Base-by-base conservation (phyloP, 129 eudicot genomes). In the Heracleum sosnowskyi region DNA sequence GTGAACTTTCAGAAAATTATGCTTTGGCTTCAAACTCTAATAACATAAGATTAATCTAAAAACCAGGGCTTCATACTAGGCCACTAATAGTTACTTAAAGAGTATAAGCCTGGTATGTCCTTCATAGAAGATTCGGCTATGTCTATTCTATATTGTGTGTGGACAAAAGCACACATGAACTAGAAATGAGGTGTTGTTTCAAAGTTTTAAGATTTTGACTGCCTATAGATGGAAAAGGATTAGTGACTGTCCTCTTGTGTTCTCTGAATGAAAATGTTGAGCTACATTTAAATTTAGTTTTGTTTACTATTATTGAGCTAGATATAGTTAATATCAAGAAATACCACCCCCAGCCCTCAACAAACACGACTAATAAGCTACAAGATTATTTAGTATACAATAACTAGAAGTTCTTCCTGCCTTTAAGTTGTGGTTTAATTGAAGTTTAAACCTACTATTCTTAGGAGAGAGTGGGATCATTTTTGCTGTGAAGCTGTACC, bases 401-500 rank as follows among this genome's bases (percentile, higher is more conserved):
- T 68, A 62, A 24, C 1, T 18, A 2, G 70, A 76, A 76, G 51
- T 81, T 46, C n/a, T 64, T 35, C 4, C 24, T 75, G 29, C 29
- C 71, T 49, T 57, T 46, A 11, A 10, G 41, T 31, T 31, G 46
- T 80, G 26, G 77, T 29, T 63, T 63, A 63, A 10, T 63, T 29
- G 44, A 79, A 53, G 49, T 78, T 37, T 77, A 33, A 69, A 71
- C 68, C 37, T 73, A 78, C 75, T 80, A 11, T 81, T 16, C 45
- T 84, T 28, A 96, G 99, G 93, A 81, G 93, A 96, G 86, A 96
- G 99, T 79, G 97, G 97, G 49, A 85, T 89, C 76, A 92, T 96
- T 18, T 86, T 77, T 86, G 99, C 88, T 79, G 99, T 96, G 75
- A 96, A 96, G 84, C 51, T 96, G 78, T 96, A 96, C 82, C 99